Evolutionary conservation across 768 basidiomycete species (phyloP).

Genomic region (Basidioascus undulatus): DNA sequence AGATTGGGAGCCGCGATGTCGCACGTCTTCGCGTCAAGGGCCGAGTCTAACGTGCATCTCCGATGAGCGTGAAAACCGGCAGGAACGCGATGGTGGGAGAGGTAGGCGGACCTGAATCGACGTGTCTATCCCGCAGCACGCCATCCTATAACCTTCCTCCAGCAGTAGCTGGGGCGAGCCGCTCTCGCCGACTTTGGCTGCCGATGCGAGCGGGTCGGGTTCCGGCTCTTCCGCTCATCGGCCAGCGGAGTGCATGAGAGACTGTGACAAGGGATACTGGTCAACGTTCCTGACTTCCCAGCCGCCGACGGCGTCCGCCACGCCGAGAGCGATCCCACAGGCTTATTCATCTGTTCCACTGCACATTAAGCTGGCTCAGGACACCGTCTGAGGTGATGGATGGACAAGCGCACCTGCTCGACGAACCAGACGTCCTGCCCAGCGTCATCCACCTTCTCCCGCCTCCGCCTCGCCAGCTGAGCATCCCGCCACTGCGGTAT

Average conservation of each 20-base stretch:
- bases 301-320: slow-evolving; percentile 83
- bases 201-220: neutral
- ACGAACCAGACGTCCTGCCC: too few species aligned
- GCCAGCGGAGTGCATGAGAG: slow-evolving; percentile 45
- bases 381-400: too few species aligned
- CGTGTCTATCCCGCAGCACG: neutral
- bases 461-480: too few species aligned
- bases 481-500: too few species aligned
- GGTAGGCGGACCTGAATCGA: slow-evolving; percentile 2
- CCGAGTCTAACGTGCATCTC: too few species aligned
- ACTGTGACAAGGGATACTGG: slow-evolving; percentile 71
- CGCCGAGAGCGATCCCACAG: slow-evolving; percentile 51
- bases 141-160: neutral
- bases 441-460: too few species aligned
- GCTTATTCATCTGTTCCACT: too few species aligned
- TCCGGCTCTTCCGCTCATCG: too few species aligned
- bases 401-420: too few species aligned
- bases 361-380: too few species aligned
- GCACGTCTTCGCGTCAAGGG: neutral
- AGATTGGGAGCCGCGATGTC: slow-evolving; percentile 1
- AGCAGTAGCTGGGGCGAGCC: slow-evolving; percentile 3
- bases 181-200: neutral
- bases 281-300: slow-evolving; percentile 68
- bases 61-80: too few species aligned
- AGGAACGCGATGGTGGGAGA: too few species aligned